Evolutionary conservation across 768 basidiomycete genomes (phyloP).

Genomic region (Phaeotremella skinneri): DNA sequence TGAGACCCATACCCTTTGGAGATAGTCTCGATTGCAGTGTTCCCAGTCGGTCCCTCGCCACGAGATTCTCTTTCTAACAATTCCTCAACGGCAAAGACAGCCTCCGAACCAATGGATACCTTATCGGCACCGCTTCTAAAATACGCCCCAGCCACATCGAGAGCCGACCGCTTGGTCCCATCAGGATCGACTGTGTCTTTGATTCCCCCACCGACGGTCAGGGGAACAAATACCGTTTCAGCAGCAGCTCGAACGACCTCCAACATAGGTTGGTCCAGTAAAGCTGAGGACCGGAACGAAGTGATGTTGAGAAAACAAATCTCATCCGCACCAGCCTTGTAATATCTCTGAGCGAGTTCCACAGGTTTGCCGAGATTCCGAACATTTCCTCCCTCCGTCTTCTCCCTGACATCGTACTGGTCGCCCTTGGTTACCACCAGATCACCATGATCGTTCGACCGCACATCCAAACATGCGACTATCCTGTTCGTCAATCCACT

Average conservation of each 20-base stretch:
- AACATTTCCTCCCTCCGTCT: constrained; percentile 57
- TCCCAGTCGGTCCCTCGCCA: constrained; percentile 59
- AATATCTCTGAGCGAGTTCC: constrained; percentile 82
- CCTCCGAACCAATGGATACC: constrained; percentile 94
- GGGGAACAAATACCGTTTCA: constrained; percentile 87
- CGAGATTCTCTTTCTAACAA: constrained; percentile 53
- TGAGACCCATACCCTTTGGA: constrained; percentile 86
- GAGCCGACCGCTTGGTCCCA: constrained; percentile 76
- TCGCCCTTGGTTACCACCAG: constrained; percentile 99
- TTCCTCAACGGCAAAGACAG: constrained; percentile 88
- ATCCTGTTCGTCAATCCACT: constrained; percentile 81
- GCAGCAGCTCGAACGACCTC: constrained; percentile 89
- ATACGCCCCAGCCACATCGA: constrained; percentile 93
- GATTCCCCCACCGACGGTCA: constrained; percentile 98
- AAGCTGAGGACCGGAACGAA: constrained; percentile 93
- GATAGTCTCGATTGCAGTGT: constrained; percentile 89
- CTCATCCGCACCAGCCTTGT: constrained; percentile 85
- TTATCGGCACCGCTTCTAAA: constrained; percentile 98
- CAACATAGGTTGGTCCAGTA: constrained; percentile 97
- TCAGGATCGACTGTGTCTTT: constrained; percentile 95
- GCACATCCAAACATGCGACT: constrained; percentile 95
- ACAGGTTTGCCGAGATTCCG: constrained; percentile 98
- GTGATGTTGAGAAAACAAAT: constrained; percentile 98
- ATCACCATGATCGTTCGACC: constrained; percentile 92
- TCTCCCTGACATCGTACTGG: constrained; percentile 97